A percentile compares a stretch with the other conserved stretches of the same genome.
Evolutionary conservation across 768 basidiomycete species (phyloP).

Genomic region (Auricularia cornea): DNA sequence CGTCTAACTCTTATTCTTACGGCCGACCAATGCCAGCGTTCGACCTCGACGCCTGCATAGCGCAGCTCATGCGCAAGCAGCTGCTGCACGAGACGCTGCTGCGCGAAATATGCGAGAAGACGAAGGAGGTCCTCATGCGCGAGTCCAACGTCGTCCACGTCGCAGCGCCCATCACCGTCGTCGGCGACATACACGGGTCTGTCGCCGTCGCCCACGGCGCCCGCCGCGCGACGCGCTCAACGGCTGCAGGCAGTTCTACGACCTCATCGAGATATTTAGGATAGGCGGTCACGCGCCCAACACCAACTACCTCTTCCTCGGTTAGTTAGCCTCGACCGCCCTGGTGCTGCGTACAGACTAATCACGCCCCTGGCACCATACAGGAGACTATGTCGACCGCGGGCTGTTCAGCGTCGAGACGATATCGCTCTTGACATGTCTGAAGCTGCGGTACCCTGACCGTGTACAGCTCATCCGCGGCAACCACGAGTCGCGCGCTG

Average conservation of each 20-base stretch:
- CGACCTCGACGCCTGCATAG: slow-evolving; percentile 95
- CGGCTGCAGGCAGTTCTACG: slow-evolving; percentile 89
- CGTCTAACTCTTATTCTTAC: too few relatives aligned
- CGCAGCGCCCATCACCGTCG: slow-evolving; percentile 93
- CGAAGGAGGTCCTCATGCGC: slow-evolving; percentile 97
- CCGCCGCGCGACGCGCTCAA: slow-evolving; percentile 19
- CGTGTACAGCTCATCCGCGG: slow-evolving; percentile 94
- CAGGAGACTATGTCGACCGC: slow-evolving; percentile 99
- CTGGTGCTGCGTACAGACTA: too few relatives aligned
- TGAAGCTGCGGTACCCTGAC: slow-evolving; percentile 95
- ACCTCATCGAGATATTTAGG: slow-evolving; percentile 96
- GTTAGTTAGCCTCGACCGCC: too few relatives aligned
- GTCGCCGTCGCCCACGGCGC: slow-evolving; percentile 28
- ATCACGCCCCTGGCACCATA: too few relatives aligned
- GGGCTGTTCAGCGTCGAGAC: slow-evolving; percentile 98
- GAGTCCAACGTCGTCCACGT: slow-evolving; percentile 99
- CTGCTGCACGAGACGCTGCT: slow-evolving; percentile 90
- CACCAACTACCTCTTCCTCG: slow-evolving; percentile 97
- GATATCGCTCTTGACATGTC: slow-evolving; percentile 91
- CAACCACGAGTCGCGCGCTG: slow-evolving; percentile 95
- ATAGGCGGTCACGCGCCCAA: slow-evolving; percentile 96
- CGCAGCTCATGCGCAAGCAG: slow-evolving; percentile 83
- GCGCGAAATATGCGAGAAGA: slow-evolving; percentile 99
- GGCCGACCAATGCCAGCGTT: slow-evolving; percentile 46
- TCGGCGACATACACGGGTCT: slow-evolving; percentile 98